Conservation (phyloP, 139 green algal genomes). For the Nannochloris sp. region DNA sequence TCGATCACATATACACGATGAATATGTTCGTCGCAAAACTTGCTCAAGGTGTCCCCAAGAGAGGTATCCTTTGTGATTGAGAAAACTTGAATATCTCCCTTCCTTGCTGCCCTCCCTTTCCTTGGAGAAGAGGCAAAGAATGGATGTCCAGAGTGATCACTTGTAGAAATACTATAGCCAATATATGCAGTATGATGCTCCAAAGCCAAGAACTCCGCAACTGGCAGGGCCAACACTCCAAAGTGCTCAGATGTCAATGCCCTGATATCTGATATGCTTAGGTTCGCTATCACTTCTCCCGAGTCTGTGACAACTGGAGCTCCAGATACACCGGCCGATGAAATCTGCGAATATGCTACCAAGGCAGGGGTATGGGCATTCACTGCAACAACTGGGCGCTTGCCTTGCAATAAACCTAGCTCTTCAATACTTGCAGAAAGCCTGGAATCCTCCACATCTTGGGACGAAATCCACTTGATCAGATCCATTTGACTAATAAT, state of each 20-base stretch:
- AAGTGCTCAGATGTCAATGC: conserved; percentile 59
- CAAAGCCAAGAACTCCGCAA: conserved; percentile 73
- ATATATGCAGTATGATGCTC: conserved; percentile 59
- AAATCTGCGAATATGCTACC: conserved; percentile 55
- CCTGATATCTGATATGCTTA: conserved; percentile 63
- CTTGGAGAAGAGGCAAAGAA: conserved; percentile 19
- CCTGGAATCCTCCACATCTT: conserved; percentile 10
- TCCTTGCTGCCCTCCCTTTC: conserved; percentile 3
- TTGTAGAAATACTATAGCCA: conserved; percentile 27
- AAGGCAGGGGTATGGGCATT: conserved; percentile 50
- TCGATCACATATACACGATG: conserved; percentile 29
- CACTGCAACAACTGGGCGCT: conserved; percentile 39
- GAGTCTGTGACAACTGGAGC: conserved; percentile 49
- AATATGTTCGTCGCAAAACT: conserved; percentile 15
- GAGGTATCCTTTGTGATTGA: conserved; percentile 1
- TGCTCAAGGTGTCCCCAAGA: conserved; percentile 8
- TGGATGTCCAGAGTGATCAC: conserved; percentile 10
- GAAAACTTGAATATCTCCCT: conserved; percentile 27
- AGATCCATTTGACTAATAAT: conserved; percentile 43
- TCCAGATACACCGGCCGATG: conserved; percentile 34
- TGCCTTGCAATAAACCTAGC: conserved; percentile 32
- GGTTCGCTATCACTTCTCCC: conserved; percentile 61
- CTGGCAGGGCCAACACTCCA: conserved; percentile 63
- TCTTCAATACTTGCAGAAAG: conserved; percentile 12
- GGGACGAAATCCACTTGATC: conserved; percentile 16